Conservation (phyloP, 2,329 filamentous ascomycete genomes). For the Diaporthe sp. region DNA sequence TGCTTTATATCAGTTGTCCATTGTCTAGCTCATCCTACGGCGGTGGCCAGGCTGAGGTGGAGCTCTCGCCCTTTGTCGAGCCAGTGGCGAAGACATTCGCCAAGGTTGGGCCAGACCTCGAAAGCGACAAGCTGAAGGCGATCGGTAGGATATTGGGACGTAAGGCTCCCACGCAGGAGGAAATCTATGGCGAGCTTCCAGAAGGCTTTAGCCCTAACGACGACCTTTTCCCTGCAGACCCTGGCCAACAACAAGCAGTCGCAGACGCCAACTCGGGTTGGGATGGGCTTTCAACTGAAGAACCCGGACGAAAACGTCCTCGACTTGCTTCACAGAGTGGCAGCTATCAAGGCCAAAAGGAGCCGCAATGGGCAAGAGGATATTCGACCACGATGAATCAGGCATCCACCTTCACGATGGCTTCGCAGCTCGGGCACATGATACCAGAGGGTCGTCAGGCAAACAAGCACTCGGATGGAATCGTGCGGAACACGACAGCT, state of each 20-base stretch:
- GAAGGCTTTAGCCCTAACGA: slow-evolving; percentile 73
- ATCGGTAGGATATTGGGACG: slow-evolving; percentile 80
- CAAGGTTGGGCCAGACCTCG: slow-evolving; percentile 77
- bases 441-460: slow-evolving; percentile 69
- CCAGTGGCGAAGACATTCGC: slow-evolving; percentile 64
- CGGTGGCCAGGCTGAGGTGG: slow-evolving; percentile 65
- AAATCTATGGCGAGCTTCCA: slow-evolving; percentile 66
- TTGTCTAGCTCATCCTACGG: slow-evolving; percentile 71
- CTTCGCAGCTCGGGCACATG: slow-evolving; percentile 71
- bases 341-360: slow-evolving; percentile 45
- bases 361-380: slow-evolving; percentile 55
- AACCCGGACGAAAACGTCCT: slow-evolving; percentile 45
- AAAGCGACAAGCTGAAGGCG: slow-evolving; percentile 70
- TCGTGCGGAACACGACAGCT: slow-evolving; percentile 42
- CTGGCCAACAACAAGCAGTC: slow-evolving; percentile 46
- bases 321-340: slow-evolving; percentile 47
- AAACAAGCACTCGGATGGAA: slow-evolving; percentile 50
- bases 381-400: slow-evolving; percentile 74
- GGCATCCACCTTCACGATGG: slow-evolving; percentile 69
- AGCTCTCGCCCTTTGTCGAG: slow-evolving; percentile 79
- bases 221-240: slow-evolving; percentile 75
- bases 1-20: slow-evolving; percentile 89
- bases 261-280: not conserved
- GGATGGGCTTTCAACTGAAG: slow-evolving; percentile 53
- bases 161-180: slow-evolving; percentile 66